phyloP scores from a whole-genome alignment of 75 land plant genomes.

The Picea glauca region DNA sequence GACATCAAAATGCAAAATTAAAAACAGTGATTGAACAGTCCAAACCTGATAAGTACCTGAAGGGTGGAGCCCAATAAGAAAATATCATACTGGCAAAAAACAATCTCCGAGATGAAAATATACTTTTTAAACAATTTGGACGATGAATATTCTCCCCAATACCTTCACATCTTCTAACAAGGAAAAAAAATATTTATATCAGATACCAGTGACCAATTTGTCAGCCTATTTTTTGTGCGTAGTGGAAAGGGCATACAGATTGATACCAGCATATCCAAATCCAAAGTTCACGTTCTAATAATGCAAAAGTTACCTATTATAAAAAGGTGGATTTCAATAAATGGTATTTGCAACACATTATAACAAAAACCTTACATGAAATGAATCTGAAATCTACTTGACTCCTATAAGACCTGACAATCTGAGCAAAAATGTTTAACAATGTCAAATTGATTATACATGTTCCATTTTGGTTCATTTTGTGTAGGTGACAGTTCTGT shows the following conservation, averaged over 20 bases:
- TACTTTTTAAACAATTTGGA: not conserved
- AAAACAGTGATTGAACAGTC: slow-evolving; percentile 2
- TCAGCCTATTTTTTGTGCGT: not conserved
- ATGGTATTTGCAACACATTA: not conserved
- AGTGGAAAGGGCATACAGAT: not conserved
- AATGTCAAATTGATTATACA: not conserved
- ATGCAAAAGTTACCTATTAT: not conserved
- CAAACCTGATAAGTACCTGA: slow-evolving; percentile 13
- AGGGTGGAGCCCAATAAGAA: slow-evolving; percentile 9
- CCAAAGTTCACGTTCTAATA: not conserved
- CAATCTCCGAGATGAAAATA: slow-evolving; percentile 4
- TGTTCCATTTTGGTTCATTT: not conserved
- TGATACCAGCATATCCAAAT: not conserved
- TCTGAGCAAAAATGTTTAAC: not conserved
- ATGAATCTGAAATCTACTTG: not conserved
- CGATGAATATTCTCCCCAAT: not conserved
- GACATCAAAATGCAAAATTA: not conserved
- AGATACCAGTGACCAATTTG: not conserved
- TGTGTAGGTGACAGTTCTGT: not conserved
- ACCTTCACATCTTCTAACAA: slow-evolving; percentile 4
- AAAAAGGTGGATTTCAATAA: not conserved
- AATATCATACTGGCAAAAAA: slow-evolving; percentile 1
- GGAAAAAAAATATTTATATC: not conserved
- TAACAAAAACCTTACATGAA: not conserved
- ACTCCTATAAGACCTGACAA: not conserved